A percentile compares a stretch with the other conserved stretches of the same genome.
These are phyloP conservation scores for Herpetospermum pedunculosum DNA, from an alignment of 306 rosid species.

Conservation along the genomic window DNA sequence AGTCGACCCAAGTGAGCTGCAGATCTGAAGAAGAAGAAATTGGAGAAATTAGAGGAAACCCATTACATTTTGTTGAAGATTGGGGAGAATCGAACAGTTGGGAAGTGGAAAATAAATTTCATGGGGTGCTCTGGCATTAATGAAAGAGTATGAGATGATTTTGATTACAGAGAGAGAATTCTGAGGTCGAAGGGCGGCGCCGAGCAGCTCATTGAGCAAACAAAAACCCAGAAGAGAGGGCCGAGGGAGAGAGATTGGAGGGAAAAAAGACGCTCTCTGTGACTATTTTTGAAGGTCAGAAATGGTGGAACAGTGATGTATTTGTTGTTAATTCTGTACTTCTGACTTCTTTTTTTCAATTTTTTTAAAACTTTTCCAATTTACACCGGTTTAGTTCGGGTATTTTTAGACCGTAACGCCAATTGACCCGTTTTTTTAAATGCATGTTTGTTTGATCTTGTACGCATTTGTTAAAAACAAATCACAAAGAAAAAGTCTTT, in stretches of 20 bases:
- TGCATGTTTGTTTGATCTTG: too few relatives aligned
- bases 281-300: conserved; percentile 5
- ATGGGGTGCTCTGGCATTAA: conserved; percentile 2
- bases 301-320: neutral
- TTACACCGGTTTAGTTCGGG: too few relatives aligned
- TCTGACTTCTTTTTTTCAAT: neutral
- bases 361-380: too few relatives aligned
- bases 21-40: neutral
- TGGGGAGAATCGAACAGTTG: conserved; percentile 3
- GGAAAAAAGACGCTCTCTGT: neutral
- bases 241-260: neutral
- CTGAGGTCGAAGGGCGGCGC: neutral
- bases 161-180: neutral
- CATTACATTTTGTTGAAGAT: neutral
- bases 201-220: neutral
- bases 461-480: too few relatives aligned
- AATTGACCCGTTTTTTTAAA: too few relatives aligned
- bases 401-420: too few relatives aligned
- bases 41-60: neutral
- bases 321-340: neutral
- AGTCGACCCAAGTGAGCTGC: neutral
- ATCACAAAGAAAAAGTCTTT: too few relatives aligned
- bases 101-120: conserved; percentile 1
- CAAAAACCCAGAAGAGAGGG: neutral
- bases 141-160: neutral